Percentiles rank a stretch among this genome's conserved stretches.
Evolutionary conservation across 805 yeast genomes (phyloP).

Genomic region (Saturnispora zaruensis): DNA sequence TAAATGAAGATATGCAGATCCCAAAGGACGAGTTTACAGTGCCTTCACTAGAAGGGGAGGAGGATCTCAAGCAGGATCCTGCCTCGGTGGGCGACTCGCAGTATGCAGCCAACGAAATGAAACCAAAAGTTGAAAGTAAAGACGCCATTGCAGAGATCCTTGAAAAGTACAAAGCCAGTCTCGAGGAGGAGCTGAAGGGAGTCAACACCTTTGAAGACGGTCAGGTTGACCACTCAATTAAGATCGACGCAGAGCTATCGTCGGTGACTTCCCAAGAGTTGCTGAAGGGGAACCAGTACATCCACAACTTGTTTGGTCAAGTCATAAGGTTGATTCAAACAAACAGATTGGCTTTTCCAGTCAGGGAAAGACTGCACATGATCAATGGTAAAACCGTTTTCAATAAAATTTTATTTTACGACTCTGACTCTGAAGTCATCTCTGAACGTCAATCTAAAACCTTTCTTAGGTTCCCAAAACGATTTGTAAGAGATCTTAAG

Average conservation of each 20-base stretch:
- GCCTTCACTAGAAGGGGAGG: conserved; percentile 4
- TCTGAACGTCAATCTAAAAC: conserved; percentile 6
- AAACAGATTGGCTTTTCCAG: conserved; percentile 25
- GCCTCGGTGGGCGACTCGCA: conserved; percentile 1
- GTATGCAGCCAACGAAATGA: conserved; percentile 4
- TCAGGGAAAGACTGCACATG: conserved; percentile 24
- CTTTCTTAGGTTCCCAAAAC: conserved; percentile 22
- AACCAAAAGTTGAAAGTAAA: not conserved
- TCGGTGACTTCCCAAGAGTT: conserved; percentile 21
- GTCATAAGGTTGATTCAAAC: conserved; percentile 25
- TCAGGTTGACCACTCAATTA: conserved; percentile 20
- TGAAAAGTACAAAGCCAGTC: not conserved
- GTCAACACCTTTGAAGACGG: not conserved
- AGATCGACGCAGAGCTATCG: conserved; percentile 18
- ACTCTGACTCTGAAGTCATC: conserved; percentile 8
- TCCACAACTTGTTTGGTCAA: conserved; percentile 24
- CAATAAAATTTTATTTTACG: conserved; percentile 11
- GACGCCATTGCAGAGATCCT: conserved; percentile 1
- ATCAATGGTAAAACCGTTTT: conserved; percentile 19
- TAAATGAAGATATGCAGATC: not conserved
- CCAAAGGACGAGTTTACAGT: not conserved
- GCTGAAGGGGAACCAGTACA: conserved; percentile 22
- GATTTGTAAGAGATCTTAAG: conserved; percentile 38
- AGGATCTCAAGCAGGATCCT: conserved; percentile 2
- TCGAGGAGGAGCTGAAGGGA: not conserved